These are phyloP conservation scores for Cytospora schulzeri DNA, from an alignment of 2,329 filamentous ascomycete genomes.

Conservation along the genomic window DNA sequence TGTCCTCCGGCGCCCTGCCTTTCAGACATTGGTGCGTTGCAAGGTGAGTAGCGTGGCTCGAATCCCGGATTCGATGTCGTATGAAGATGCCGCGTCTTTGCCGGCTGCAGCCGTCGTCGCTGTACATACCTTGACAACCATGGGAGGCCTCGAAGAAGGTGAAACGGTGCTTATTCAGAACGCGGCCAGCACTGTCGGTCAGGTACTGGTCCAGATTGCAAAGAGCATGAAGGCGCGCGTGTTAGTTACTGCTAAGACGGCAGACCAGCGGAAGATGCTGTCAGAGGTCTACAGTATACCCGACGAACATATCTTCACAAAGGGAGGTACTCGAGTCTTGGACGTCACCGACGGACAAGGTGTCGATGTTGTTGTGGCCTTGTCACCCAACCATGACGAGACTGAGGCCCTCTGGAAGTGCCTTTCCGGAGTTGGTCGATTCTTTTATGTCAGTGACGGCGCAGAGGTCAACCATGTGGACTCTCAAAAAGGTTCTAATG, in stretches of 20 bases:
- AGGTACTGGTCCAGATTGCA: neutral
- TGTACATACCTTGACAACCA: neutral
- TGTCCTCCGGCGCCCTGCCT: neutral
- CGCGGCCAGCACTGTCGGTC: neutral
- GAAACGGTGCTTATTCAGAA: neutral
- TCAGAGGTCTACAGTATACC: neutral
- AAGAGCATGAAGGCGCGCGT: neutral
- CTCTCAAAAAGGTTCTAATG: neutral
- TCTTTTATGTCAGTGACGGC: conserved; percentile 38
- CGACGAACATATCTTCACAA: neutral
- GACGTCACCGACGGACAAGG: neutral
- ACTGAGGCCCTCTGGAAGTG: neutral
- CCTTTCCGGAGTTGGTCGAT: neutral
- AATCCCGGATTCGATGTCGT: neutral
- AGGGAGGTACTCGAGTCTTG: neutral
- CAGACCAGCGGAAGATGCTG: neutral
- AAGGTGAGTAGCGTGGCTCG: neutral
- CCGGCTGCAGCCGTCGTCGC: neutral
- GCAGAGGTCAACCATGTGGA: conserved; percentile 37
- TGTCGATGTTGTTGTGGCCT: neutral
- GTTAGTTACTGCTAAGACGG: neutral
- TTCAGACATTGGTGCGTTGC: conserved; percentile 10
- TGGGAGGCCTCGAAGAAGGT: neutral
- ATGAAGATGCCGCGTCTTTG: neutral
- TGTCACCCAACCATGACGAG: neutral